Evolutionary conservation across 164 flowering plant genomes (phyloP), one percentile per base, ranked within the genome.

Genomic region (Amborella trichopoda): DNA sequence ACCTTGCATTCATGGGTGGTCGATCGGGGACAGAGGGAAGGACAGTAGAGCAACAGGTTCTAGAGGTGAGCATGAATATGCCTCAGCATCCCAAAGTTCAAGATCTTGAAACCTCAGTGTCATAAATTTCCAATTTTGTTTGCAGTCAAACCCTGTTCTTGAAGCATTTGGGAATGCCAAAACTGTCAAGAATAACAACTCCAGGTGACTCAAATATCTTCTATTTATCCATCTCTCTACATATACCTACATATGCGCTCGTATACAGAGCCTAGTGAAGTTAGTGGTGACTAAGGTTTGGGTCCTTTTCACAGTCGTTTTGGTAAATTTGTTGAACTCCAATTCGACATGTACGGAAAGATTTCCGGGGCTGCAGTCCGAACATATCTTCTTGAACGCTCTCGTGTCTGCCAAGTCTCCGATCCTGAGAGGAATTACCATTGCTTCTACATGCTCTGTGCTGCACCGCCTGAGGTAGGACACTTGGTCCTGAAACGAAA

Each of bases 1-100:
- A 85, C 46, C 85, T 85, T 13, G 95, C 95, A n/a, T 85, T 72
- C 67, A 79, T 85, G 90, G 95, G 95, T 12, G 95, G 95, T 11
- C 67, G 84, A 55, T 74, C 95, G 1, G 74, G 66, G 8, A 65
- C 79, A 1, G 95, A 85, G 53, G 95, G 84, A 55, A 72, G 95
- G 60, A 79, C 83, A 46, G 95, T 85, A 1, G 95, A 85, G 54
- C 95, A 85, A 54, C 90, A 85, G 61, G 95, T 85, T 47, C 54
- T 85, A 39, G 95, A 85, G 78, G 95, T 84, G 50, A 58, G 66
- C n/a, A n/a, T n/a, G n/a, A n/a, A n/a, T n/a, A n/a, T n/a, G n/a
- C n/a, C n/a, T n/a, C n/a, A n/a, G n/a, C n/a, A n/a, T n/a, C n/a
- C n/a, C n/a, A n/a, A n/a, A n/a, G n/a, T n/a, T n/a, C n/a, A n/a